Evolutionary conservation across 495 filamentous ascomycete species (phyloP), one percentile per base, ranked within the genome.

Genomic region (Neurospora sp.): DNA sequence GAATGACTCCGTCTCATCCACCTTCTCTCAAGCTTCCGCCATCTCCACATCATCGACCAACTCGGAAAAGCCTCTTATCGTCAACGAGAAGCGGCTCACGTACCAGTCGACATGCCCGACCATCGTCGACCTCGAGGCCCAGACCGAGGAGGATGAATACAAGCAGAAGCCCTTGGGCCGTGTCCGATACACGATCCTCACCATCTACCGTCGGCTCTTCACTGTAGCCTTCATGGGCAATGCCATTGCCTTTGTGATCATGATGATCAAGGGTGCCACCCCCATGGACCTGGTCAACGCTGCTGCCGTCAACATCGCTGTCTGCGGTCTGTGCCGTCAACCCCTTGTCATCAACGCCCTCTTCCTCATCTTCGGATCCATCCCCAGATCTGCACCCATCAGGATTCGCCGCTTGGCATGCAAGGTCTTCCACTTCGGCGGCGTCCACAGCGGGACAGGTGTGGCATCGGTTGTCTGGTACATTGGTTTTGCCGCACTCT

Each of bases 391-490:
- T 8, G 85, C 87, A 59, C 92, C 92, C 2, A 80, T 93, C 40
- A 80, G 84, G 37, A 80, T 95, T 71, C 91, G 92, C 66, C 85
- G 87, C 3, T 81, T 89, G 37, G 85, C 89, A 4, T 89, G 90
- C 66, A 92, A 93, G 75, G 85, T 92, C 39, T 94, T 93, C 78
- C 90, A 93, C 76, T 89, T 91, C 76, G 92, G 92, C 69, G 92
- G 92, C 39, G 84, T 93, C 5, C 92, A 94, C 77, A 91, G 88
- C 77, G 91, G 92, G 39, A 89, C 90, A 70, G 92, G 90, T 46
- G 83, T 92, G 3, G 89, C 90, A 23, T 85, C 91, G 1, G 83
- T 89, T 4, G 76, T 91, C 39, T 95, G 92, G 92, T 94, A 92
- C 82, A 78, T 89, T 31, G 77, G 83, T 23, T 84, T 86, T 70